Evolutionary conservation across 306 rosid genomes (phyloP).

Genomic region (Gastrolobium villosum): DNA sequence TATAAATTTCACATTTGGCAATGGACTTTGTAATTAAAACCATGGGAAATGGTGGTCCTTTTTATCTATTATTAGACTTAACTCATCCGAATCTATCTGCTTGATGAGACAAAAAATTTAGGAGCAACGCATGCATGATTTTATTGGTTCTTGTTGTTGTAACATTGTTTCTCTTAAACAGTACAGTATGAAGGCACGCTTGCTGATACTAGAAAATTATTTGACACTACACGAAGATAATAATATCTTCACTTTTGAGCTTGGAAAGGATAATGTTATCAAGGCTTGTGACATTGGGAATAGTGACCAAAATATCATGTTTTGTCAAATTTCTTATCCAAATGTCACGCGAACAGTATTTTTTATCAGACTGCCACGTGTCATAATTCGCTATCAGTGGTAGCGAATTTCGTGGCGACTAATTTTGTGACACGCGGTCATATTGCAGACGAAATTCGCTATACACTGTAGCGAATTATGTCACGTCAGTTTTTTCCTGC

Average conservation of each 20-base stretch:
- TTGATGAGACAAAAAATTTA: background rate
- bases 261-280: slow-evolving; percentile 78
- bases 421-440: no score
- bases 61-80: background rate
- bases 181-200: slow-evolving; percentile 83
- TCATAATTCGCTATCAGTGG: no score
- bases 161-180: slow-evolving; percentile 48
- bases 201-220: slow-evolving; percentile 72
- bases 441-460: no score
- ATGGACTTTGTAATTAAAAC: background rate
- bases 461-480: no score
- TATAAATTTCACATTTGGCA: background rate
- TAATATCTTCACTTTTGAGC: slow-evolving; percentile 77
- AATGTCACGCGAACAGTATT: no score
- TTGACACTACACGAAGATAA: slow-evolving; percentile 88
- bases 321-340: no score
- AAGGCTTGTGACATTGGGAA: slow-evolving; percentile 93
- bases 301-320: no score
- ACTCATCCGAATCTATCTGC: background rate
- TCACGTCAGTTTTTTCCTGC: no score
- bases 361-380: no score
- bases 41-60: background rate
- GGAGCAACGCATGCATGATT: background rate
- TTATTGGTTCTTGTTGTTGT: background rate
- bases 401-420: no score